These are phyloP conservation scores for Hansenula sp. DNA, from an alignment of 1,139 yeast genomes.

Conservation along the genomic window DNA sequence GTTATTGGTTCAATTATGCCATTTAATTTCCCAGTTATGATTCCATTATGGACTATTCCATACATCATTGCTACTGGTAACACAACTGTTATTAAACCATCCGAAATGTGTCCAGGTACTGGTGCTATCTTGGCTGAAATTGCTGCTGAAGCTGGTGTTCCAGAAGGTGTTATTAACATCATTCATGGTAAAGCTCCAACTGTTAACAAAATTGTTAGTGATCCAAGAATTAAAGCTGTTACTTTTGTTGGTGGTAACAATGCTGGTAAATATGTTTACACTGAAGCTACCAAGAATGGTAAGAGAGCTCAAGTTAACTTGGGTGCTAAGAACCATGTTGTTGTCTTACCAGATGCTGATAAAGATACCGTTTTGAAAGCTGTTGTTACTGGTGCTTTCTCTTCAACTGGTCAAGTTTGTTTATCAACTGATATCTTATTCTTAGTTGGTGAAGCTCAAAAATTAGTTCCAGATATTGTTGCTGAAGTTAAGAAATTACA, in stretches of 20 bases:
- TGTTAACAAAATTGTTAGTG: constrained; percentile 69
- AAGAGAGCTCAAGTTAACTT: constrained; percentile 27
- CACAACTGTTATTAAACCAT: constrained; percentile 71
- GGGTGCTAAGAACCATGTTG: constrained; percentile 28
- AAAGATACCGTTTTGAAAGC: constrained; percentile 22
- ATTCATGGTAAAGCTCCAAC: constrained; percentile 77
- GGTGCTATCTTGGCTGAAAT: constrained; percentile 74
- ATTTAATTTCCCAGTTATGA: constrained; percentile 81
- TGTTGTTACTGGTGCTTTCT: constrained; percentile 25
- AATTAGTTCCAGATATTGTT: constrained; percentile 23
- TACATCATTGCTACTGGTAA: constrained; percentile 74
- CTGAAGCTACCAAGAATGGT: constrained; percentile 22
- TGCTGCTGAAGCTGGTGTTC: constrained; percentile 73
- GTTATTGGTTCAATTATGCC: constrained; percentile 71
- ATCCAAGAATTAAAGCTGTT: constrained; percentile 73
- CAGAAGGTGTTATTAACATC: constrained; percentile 70
- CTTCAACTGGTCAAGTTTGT: constrained; percentile 27
- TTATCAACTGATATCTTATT: constrained; percentile 24
- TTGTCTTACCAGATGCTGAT: constrained; percentile 28
- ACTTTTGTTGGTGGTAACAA: constrained; percentile 37
- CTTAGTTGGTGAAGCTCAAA: constrained; percentile 25
- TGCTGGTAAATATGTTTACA: constrained; percentile 27
- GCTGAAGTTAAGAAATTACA: constrained; percentile 18
- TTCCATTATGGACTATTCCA: constrained; percentile 81
- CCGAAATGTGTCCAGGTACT: constrained; percentile 79